A percentile compares a stretch with the other conserved stretches of the same genome.
Conservation (phyloP, 768 basidiomycete genomes). For the Hemileccinum rubropunctum region DNA sequence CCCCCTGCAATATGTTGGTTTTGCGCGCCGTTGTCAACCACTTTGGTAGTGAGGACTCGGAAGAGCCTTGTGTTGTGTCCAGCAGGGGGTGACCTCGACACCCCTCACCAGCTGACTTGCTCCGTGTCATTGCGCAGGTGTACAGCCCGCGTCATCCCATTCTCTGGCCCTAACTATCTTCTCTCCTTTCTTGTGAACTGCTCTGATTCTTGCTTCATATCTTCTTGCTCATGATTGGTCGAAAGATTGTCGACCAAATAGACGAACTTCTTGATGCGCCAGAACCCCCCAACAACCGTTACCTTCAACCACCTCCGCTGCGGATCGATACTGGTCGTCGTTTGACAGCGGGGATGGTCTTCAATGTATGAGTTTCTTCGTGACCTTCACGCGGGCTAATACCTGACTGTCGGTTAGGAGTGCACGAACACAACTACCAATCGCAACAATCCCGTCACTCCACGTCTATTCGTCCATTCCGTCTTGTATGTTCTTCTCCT, state of each 20-base stretch:
- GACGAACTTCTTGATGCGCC: slow-evolving; percentile 21
- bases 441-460: slow-evolving; percentile 1
- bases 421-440: slow-evolving; percentile 17
- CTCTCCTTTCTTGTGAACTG: slow-evolving; percentile 17
- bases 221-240: slow-evolving; percentile 26
- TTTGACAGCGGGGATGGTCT: slow-evolving; percentile 1
- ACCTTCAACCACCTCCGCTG: slow-evolving; percentile 11
- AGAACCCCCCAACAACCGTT: neutral
- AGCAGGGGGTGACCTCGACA: too few species aligned
- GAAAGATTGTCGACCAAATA: slow-evolving; percentile 22
- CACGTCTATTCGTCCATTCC: slow-evolving; percentile 2
- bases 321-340: slow-evolving; percentile 15
- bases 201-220: slow-evolving; percentile 10
- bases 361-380: slow-evolving; percentile 11
- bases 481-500: slow-evolving; percentile 21
- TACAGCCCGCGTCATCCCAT: slow-evolving; percentile 5
- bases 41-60: too few species aligned
- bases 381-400: neutral
- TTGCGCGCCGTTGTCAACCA: too few species aligned
- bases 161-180: slow-evolving; percentile 13
- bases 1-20: neutral
- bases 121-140: neutral
- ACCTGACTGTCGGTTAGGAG: slow-evolving; percentile 15
- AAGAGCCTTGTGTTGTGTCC: too few species aligned
- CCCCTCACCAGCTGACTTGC: neutral